Evolutionary conservation across 2,329 filamentous ascomycete genomes (phyloP), one percentile per base, ranked within the genome.

Genomic region (Alternaria longipes): DNA sequence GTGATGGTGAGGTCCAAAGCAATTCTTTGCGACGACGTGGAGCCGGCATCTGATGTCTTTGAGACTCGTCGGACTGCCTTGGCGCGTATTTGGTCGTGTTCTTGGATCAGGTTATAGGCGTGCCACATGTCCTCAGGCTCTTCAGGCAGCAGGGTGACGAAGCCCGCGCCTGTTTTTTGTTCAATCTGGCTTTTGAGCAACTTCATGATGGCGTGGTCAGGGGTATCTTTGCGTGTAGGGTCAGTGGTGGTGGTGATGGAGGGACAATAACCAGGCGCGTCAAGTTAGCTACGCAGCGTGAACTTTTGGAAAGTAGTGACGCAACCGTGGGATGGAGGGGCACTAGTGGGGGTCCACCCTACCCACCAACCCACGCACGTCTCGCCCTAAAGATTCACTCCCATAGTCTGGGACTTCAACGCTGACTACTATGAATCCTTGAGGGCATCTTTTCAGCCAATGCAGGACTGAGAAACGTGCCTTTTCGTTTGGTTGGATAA

Each of bases 41-140:
- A 86, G 46, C 90, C 89, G 8, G 87, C 86, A 30, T 83, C 81
- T 12, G 85, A 84, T 63, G 88, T 86, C 38, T 81, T 84, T n/a
- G 85, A 85, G 5, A 92, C 84, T 62, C 88, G 86, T 47, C 90
- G 89, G 51, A 91, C 81, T 34, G 90, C 89, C 57, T 85, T 86
- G 60, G 89, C 89, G 66, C 86, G 86, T 38, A 92, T 83, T 51
- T 86, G 81, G 70, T 92, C 90, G 63, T 81, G 81, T 5, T 87
- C 84, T 56, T 88, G 85, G 72, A 92, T 90, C 41, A 92, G 84
- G 77, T 92, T 92, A 82, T 89, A 91, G 65, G 88, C 87, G 74
- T 91, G 90, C 90, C 90, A 92, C 90, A 92, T 92, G 70, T 92
- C 90, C 79, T 92, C 90, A 52, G 89, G 88, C 76, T 91, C 90